A percentile compares a stretch with the other conserved stretches of the same genome.
Conservation (phyloP, 2,329 filamentous ascomycete species). For the Arachnopeziza araneosa region DNA sequence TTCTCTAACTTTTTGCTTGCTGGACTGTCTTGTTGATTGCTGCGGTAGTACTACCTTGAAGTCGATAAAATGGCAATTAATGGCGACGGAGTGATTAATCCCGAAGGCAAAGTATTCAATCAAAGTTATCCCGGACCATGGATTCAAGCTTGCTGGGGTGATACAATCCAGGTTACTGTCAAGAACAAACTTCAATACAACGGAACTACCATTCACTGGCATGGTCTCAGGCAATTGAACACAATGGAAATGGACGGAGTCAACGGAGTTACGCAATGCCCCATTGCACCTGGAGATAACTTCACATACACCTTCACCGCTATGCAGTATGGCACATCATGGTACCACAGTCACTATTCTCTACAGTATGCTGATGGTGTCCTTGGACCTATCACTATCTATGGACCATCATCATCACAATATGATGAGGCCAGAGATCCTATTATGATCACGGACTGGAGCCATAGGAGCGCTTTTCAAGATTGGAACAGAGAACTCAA, state of each 20-base stretch:
- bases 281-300: slow-evolving; percentile 45
- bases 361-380: slow-evolving; percentile 44
- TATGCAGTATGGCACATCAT: slow-evolving; percentile 41
- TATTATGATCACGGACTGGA: slow-evolving; percentile 17
- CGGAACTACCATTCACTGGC: slow-evolving; percentile 44
- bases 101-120: no score
- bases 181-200: no score
- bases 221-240: slow-evolving; percentile 38
- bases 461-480: slow-evolving; percentile 16
- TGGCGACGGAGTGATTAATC: no score
- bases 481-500: slow-evolving; percentile 17
- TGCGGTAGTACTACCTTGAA: no score
- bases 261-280: slow-evolving; percentile 55
- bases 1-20: no score
- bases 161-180: no score
- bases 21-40: no score
- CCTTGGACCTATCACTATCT: slow-evolving; percentile 52
- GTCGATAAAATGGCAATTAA: no score
- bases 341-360: slow-evolving; percentile 56
- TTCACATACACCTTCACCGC: slow-evolving; percentile 20
- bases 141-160: no score
- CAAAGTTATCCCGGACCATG: no score
- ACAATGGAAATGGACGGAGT: slow-evolving; percentile 31
- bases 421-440: slow-evolving; percentile 58
- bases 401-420: slow-evolving; percentile 49